Evolutionary conservation across 441 rosid genomes (phyloP), one percentile per base, ranked within the genome.

Genomic region (Gossypium schwendimanii): DNA sequence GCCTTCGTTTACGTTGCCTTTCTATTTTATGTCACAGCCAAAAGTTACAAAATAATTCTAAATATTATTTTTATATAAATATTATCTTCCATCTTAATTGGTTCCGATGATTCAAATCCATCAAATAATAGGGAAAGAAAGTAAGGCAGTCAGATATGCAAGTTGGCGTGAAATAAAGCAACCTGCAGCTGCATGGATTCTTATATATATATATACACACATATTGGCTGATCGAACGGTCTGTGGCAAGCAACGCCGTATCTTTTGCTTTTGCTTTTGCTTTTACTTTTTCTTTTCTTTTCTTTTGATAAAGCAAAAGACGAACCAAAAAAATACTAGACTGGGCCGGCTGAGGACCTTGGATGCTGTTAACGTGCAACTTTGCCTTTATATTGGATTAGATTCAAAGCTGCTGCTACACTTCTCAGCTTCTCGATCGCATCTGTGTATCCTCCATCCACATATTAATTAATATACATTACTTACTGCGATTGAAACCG

Each of bases 221-320:
- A 28, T 31, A 31, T 31, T 47, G 14, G 17, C 6, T 47, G 17
- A 47, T 47, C 53, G 15, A 47, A 47, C 53, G 17, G 53, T 5
- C 53, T 47, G 6, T n/a, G 53, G 53, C 53, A 12, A 45, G 52
- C 52, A 47, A 14, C 53, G 53, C 7, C 21, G 9, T 52, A 45
- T 45, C 85, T 80, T 81, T 85, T 77, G 80, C 85, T 79, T 80
- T 83, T 80, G 78, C 84, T 80, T 83, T 85, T 52, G 20, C 86
- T 81, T 83, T 85, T 77, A 0, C 26, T 21, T 55, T 55, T 81
- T 78, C 53, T 47, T 81, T 84, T 77, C 75, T 69, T 83, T 85
- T 78, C 76, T 59, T 81, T 83, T 77, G 65, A 55, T 71, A 83
- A 85, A 81, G 85, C 84, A 80, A 80, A 85, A 83, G 86, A 81